Percentiles rank a stretch among this genome's conserved stretches.
Evolutionary conservation across 768 basidiomycete genomes (phyloP).

Genomic region (Tubosaeta sp.): DNA sequence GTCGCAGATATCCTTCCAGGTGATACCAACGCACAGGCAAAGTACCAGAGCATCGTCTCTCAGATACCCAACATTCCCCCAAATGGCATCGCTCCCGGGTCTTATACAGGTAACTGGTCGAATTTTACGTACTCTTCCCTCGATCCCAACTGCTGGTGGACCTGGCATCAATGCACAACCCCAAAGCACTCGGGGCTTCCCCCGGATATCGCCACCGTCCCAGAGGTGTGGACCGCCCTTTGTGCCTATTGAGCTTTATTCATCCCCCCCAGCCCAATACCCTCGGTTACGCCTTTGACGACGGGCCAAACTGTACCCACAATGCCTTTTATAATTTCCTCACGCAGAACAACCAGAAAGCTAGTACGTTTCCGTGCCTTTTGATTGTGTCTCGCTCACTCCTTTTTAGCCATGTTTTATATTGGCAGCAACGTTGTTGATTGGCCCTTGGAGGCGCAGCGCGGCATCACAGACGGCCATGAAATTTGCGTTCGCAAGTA

Average conservation of each 20-base stretch:
- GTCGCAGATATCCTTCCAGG: conserved; percentile 38
- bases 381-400: not conserved
- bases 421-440: conserved; percentile 56
- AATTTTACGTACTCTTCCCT: conserved; percentile 32
- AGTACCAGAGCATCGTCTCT: conserved; percentile 40
- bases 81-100: conserved; percentile 30
- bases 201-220: conserved; percentile 42
- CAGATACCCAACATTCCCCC: conserved; percentile 46
- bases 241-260: not conserved
- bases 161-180: conserved; percentile 36
- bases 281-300: conserved; percentile 59
- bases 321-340: conserved; percentile 60
- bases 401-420: conserved; percentile 51
- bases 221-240: conserved; percentile 37
- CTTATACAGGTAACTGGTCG: conserved; percentile 29
- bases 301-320: conserved; percentile 63
- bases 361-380: conserved; percentile 29
- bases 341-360: conserved; percentile 50
- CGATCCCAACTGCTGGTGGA: conserved; percentile 51
- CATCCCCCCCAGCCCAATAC: conserved; percentile 38
- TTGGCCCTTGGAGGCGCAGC: conserved; percentile 54
- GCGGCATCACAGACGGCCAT: conserved; percentile 52
- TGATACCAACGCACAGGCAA: conserved; percentile 40
- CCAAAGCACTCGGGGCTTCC: conserved; percentile 45
- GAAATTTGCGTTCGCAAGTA: conserved; percentile 59